Percentiles rank a stretch among this genome's conserved stretches.
These are phyloP conservation scores for Mycena alexandri DNA, from an alignment of 768 basidiomycete species.

Conservation along the genomic window DNA sequence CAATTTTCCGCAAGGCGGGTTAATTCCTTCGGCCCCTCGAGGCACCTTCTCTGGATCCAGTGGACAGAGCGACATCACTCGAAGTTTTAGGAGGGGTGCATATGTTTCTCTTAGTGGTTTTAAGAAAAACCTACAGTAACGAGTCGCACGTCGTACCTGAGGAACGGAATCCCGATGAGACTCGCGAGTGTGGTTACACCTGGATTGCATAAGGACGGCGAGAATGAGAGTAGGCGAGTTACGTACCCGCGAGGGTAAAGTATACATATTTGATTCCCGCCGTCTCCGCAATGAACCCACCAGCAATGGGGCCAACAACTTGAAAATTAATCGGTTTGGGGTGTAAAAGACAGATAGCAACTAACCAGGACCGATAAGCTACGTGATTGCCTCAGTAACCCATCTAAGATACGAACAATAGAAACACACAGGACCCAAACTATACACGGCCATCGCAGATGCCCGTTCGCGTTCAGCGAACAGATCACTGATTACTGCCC, in stretches of 20 bases:
- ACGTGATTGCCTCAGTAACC: slow-evolving; percentile 36
- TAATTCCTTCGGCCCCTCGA: slow-evolving; percentile 7
- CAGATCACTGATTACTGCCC: slow-evolving; percentile 74
- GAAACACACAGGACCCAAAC: slow-evolving; percentile 52
- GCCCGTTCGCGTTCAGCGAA: slow-evolving; percentile 71
- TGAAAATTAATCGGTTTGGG: slow-evolving; percentile 23
- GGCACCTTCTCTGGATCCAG: slow-evolving; percentile 61
- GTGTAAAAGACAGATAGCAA: neutral
- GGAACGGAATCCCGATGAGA: slow-evolving; percentile 67
- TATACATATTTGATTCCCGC: slow-evolving; percentile 75
- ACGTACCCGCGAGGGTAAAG: slow-evolving; percentile 58
- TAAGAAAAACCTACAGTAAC: too few relatives aligned
- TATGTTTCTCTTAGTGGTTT: slow-evolving; percentile 69
- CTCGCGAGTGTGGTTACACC: slow-evolving; percentile 59
- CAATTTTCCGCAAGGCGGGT: slow-evolving; percentile 38
- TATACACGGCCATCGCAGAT: slow-evolving; percentile 79
- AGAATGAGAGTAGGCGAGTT: neutral
- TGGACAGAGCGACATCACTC: slow-evolving; percentile 50
- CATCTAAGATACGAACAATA: neutral
- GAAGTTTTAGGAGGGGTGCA: slow-evolving; percentile 72
- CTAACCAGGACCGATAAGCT: slow-evolving; percentile 62
- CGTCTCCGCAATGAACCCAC: slow-evolving; percentile 70
- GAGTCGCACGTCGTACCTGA: slow-evolving; percentile 43
- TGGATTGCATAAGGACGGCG: slow-evolving; percentile 26
- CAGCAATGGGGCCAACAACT: slow-evolving; percentile 72